Evolutionary conservation across 1,284 basidiomycete genomes (phyloP).

Genomic region (Inonotus obliquus): DNA sequence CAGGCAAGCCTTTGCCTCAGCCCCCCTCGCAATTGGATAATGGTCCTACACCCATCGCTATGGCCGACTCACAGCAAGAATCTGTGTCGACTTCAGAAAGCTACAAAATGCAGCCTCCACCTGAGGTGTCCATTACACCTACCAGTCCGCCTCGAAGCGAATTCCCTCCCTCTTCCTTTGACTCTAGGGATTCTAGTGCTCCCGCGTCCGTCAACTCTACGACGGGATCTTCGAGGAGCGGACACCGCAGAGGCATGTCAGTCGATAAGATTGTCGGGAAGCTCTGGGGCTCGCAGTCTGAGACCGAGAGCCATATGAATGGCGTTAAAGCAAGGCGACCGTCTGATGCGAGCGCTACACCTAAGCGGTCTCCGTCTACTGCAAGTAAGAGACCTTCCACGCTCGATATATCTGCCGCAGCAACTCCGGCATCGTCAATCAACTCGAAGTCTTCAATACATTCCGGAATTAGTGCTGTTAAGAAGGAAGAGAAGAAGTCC

Average conservation of each 20-base stretch:
- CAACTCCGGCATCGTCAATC: conserved; percentile 13
- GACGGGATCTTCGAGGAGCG: conserved; percentile 38
- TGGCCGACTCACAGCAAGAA: conserved; percentile 2
- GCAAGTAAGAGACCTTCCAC: conserved; percentile 32
- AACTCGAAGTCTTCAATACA: conserved; percentile 11
- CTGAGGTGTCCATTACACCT: conserved; percentile 13
- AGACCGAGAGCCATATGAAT: conserved; percentile 7
- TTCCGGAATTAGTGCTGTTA: conserved; percentile 1
- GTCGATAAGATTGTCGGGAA: conserved; percentile 73
- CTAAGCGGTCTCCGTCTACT: conserved; percentile 19
- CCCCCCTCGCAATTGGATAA: background rate
- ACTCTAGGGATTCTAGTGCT: conserved; percentile 16
- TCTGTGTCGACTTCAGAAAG: conserved; percentile 7
- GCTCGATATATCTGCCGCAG: conserved; percentile 28
- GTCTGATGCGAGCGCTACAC: conserved; percentile 25
- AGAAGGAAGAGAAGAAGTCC: conserved; percentile 45
- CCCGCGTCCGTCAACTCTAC: conserved; percentile 27
- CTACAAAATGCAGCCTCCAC: conserved; percentile 6
- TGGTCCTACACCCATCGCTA: background rate
- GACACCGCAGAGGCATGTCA: conserved; percentile 58
- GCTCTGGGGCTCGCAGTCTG: conserved; percentile 39
- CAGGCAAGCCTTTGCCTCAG: conserved; percentile 14
- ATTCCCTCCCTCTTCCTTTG: conserved; percentile 10
- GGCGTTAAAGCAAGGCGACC: conserved; percentile 19
- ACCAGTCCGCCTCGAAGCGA: conserved; percentile 16